These are phyloP conservation scores for Mikania micrantha DNA, from an alignment of 129 eudicot species.

Conservation along the genomic window DNA sequence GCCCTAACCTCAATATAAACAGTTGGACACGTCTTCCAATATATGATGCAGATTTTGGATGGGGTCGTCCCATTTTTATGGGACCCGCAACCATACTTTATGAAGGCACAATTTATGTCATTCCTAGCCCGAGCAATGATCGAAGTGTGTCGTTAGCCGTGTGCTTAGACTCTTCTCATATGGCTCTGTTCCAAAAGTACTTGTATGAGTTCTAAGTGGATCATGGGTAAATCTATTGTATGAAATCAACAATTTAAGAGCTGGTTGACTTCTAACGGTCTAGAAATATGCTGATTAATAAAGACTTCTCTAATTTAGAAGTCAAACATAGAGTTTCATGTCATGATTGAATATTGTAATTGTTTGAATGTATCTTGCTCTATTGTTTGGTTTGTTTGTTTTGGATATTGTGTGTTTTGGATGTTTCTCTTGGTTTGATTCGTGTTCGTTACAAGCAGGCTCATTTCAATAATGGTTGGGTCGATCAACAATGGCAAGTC, in stretches of 20 bases:
- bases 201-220: neutral
- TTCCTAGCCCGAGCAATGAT: slow-evolving; percentile 29
- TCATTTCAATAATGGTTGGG: too few species aligned
- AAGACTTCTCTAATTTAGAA: neutral
- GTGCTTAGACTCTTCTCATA: slow-evolving; percentile 18
- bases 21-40: slow-evolving; percentile 49
- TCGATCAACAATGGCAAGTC: too few species aligned
- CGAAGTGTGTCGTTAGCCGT: slow-evolving; percentile 35
- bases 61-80: slow-evolving; percentile 49
- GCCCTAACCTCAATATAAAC: slow-evolving; percentile 46
- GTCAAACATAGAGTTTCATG: neutral
- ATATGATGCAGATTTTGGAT: slow-evolving; percentile 51
- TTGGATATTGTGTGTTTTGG: too few species aligned
- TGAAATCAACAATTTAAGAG: neutral
- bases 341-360: neutral
- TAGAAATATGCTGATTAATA: neutral
- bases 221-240: neutral
- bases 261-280: neutral
- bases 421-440: too few species aligned
- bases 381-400: too few species aligned
- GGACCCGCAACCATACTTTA: slow-evolving; percentile 39
- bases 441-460: too few species aligned
- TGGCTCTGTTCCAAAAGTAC: slow-evolving; percentile 11
- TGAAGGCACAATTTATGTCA: slow-evolving; percentile 33
- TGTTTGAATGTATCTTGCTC: too few species aligned